These are phyloP conservation scores for Lagenidium sp. DNA, from an alignment of 352 stramenopile species.

Conservation along the genomic window DNA sequence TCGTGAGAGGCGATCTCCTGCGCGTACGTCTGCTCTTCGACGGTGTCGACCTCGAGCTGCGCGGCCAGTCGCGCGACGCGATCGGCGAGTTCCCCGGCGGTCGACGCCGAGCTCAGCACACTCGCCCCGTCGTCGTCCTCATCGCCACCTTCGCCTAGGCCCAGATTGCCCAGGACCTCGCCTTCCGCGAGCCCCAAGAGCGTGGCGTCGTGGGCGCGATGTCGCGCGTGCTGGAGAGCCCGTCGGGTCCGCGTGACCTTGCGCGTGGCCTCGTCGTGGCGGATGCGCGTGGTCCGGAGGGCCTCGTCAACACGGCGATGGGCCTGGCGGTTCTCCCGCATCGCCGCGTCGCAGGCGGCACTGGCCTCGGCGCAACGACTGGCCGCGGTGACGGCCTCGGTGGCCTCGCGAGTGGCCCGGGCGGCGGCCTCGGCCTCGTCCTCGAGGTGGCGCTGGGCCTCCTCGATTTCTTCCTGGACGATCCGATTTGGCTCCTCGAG, in stretches of 20 bases:
- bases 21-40: slow-evolving; percentile 29
- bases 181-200: slow-evolving; percentile 4
- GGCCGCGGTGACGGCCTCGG: slow-evolving; percentile 31
- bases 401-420: slow-evolving; percentile 31
- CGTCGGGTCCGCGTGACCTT: slow-evolving; percentile 15
- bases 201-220: slow-evolving; percentile 26
- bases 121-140: slow-evolving; percentile 1
- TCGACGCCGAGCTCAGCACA: background rate
- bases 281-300: slow-evolving; percentile 13
- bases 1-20: slow-evolving; percentile 24
- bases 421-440: slow-evolving; percentile 26
- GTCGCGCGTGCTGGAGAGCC: slow-evolving; percentile 20
- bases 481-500: slow-evolving; percentile 67
- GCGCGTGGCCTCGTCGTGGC: slow-evolving; percentile 20
- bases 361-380: slow-evolving; percentile 21
- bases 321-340: slow-evolving; percentile 23
- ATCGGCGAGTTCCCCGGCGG: slow-evolving; percentile 7
- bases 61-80: slow-evolving; percentile 34
- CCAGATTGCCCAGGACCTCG: slow-evolving; percentile 4
- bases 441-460: slow-evolving; percentile 43
- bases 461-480: slow-evolving; percentile 65
- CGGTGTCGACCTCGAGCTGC: slow-evolving; percentile 45
- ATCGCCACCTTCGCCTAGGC: slow-evolving; percentile 10
- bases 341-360: slow-evolving; percentile 13
- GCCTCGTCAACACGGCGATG: slow-evolving; percentile 18